phyloP scores from a whole-genome alignment of 139 green algal genomes.

The Eudorina sp. region DNA sequence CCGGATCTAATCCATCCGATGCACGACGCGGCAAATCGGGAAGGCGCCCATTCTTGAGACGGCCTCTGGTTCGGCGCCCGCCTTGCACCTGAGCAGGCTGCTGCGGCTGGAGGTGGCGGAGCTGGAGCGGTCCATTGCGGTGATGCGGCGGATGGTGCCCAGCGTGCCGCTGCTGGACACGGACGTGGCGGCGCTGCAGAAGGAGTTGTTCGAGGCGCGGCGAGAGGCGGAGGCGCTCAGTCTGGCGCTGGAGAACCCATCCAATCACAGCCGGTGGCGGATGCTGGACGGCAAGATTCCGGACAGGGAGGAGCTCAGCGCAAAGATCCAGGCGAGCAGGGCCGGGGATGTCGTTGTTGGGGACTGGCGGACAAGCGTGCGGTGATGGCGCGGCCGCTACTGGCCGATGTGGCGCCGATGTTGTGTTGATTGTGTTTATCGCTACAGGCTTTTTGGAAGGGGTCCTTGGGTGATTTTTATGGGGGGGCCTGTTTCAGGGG shows the following conservation, averaged over 20 bases:
- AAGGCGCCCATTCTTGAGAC: too few species aligned
- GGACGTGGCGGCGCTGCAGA: conserved; percentile 70
- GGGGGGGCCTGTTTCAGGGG: too few species aligned
- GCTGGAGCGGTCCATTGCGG: conserved; percentile 69
- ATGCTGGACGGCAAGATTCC: conserved; percentile 84
- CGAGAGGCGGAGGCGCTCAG: conserved; percentile 72
- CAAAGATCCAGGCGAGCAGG: conserved; percentile 68
- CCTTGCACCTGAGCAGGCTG: conserved; percentile 24
- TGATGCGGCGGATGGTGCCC: conserved; percentile 62
- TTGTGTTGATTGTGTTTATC: too few species aligned
- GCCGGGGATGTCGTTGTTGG: neutral
- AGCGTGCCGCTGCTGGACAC: conserved; percentile 71
- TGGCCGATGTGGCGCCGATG: too few species aligned
- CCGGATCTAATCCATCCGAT: too few species aligned
- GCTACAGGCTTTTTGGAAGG: too few species aligned
- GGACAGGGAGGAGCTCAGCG: conserved; percentile 81
- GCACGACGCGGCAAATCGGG: too few species aligned
- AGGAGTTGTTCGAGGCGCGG: conserved; percentile 74
- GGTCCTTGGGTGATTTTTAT: too few species aligned
- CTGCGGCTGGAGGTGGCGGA: conserved; percentile 69
- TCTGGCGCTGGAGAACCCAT: conserved; percentile 80
- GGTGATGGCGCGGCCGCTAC: too few species aligned
- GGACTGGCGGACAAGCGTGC: too few species aligned
- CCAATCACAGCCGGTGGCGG: conserved; percentile 75
- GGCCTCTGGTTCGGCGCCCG: too few species aligned